phyloP scores from a whole-genome alignment of 495 filamentous ascomycete species.

The Talaromyces thailandensis region DNA sequence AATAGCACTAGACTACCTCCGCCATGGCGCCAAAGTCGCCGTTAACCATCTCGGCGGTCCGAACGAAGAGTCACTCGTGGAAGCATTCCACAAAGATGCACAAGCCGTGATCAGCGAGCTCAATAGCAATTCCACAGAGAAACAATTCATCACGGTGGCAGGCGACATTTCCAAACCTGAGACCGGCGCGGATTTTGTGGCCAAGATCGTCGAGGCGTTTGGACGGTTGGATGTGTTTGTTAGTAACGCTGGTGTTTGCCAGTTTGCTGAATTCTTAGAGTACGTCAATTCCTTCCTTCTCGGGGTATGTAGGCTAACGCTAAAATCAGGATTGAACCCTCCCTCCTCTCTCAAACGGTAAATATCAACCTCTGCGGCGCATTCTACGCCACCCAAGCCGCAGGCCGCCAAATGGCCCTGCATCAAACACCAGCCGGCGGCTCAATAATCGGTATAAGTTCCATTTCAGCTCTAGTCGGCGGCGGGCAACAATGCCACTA shows the following conservation, averaged over 20 bases:
- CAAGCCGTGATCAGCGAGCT: constrained; percentile 17
- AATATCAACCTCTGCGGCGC: constrained; percentile 77
- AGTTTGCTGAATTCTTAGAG: constrained; percentile 75
- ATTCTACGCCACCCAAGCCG: constrained; percentile 78
- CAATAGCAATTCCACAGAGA: constrained; percentile 19
- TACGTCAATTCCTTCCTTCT: constrained; percentile 12
- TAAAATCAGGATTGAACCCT: constrained; percentile 39
- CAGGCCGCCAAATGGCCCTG: constrained; percentile 67
- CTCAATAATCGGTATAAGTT: constrained; percentile 73
- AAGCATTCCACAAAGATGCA: constrained; percentile 44
- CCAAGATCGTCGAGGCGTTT: constrained; percentile 48
- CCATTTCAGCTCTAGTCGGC: constrained; percentile 79
- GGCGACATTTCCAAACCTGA: constrained; percentile 61
- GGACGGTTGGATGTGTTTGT: constrained; percentile 70
- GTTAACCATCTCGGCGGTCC: constrained; percentile 61
- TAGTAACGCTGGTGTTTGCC: constrained; percentile 79
- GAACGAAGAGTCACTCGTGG: constrained; percentile 43
- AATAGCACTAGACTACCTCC: constrained; percentile 61
- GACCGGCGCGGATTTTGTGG: constrained; percentile 50
- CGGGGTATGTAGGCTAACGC: neutral
- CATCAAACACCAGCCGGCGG: constrained; percentile 53
- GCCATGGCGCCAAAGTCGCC: constrained; percentile 58
- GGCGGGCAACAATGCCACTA: constrained; percentile 77
- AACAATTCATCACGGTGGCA: constrained; percentile 44
- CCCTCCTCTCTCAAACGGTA: constrained; percentile 57